Evolutionary conservation across 140 eudicot genomes (phyloP).

Genomic region (Ambrosia hybrid): DNA sequence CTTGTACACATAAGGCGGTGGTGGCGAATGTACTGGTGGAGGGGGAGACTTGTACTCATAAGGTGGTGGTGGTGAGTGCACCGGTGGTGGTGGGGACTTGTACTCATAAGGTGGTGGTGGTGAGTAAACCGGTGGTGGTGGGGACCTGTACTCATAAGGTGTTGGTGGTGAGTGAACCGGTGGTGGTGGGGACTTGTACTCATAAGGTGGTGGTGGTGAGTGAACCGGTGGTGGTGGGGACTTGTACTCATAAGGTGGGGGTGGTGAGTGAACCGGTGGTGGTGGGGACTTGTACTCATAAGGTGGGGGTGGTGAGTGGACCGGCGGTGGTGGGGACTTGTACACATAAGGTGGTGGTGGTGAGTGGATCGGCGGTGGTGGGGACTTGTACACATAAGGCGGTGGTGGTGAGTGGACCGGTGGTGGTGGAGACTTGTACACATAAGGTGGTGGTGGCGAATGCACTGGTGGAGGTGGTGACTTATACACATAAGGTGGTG

Average conservation of each 20-base stretch:
- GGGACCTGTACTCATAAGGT: slow-evolving; percentile 41
- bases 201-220: slow-evolving; percentile 44
- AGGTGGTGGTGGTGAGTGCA: slow-evolving; percentile 38
- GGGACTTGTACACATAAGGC: slow-evolving; percentile 36
- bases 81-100: slow-evolving; percentile 48
- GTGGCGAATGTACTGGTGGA: slow-evolving; percentile 33
- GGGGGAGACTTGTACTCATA: slow-evolving; percentile 36
- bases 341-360: background rate
- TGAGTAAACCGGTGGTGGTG: slow-evolving; percentile 39
- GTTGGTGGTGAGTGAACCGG: slow-evolving; percentile 40
- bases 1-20: slow-evolving; percentile 30
- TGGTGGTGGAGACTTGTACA: slow-evolving; percentile 40
- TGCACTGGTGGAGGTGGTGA: slow-evolving; percentile 39
- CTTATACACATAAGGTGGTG: slow-evolving; percentile 36
- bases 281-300: slow-evolving; percentile 6
- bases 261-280: slow-evolving; percentile 22
- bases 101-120: slow-evolving; percentile 48
- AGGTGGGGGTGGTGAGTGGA: background rate
- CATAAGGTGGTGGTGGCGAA: slow-evolving; percentile 41
- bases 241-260: slow-evolving; percentile 38
- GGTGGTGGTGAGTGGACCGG: slow-evolving; percentile 39
- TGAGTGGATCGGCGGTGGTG: slow-evolving; percentile 37
- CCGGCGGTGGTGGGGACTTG: slow-evolving; percentile 3
- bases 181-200: slow-evolving; percentile 47
- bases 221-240: slow-evolving; percentile 41